phyloP scores from a whole-genome alignment of 768 basidiomycete genomes.

The Boletus subparvulus region DNA sequence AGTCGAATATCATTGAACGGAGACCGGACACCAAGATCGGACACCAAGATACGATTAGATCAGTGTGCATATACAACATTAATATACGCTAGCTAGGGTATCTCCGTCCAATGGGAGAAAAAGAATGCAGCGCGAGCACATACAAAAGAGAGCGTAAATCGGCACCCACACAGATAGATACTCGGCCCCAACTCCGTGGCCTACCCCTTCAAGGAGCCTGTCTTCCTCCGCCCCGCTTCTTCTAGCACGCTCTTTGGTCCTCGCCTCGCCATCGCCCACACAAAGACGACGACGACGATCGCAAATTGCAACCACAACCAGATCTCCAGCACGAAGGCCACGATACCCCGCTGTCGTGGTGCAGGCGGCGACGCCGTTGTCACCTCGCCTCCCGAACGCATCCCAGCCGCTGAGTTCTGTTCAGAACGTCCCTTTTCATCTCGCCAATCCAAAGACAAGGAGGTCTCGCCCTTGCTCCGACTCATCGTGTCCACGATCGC shows the following conservation, averaged over 20 bases:
- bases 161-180: conserved; percentile 7
- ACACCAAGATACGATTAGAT: conserved; percentile 12
- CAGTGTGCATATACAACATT: conserved; percentile 21
- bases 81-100: conserved; percentile 21
- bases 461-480: conserved; percentile 17
- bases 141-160: conserved; percentile 6
- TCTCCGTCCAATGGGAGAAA: conserved; percentile 11
- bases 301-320: conserved; percentile 86
- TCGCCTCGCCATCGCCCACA: conserved; percentile 76
- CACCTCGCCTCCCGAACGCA: conserved; percentile 5
- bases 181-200: not conserved
- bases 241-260: conserved; percentile 70
- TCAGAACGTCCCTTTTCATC: conserved; percentile 6
- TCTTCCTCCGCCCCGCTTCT: conserved; percentile 39
- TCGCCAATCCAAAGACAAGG: conserved; percentile 9
- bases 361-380: conserved; percentile 11
- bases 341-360: conserved; percentile 35
- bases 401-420: not conserved
- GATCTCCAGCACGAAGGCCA: conserved; percentile 59
- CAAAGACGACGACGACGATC: conserved; percentile 71
- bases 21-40: too few relatives aligned
- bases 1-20: too few relatives aligned
- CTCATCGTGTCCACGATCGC: conserved; percentile 44
- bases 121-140: not conserved
- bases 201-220: conserved; percentile 11